phyloP scores from a whole-genome alignment of 768 basidiomycete genomes.

The Xerocomellus amylosporus region DNA sequence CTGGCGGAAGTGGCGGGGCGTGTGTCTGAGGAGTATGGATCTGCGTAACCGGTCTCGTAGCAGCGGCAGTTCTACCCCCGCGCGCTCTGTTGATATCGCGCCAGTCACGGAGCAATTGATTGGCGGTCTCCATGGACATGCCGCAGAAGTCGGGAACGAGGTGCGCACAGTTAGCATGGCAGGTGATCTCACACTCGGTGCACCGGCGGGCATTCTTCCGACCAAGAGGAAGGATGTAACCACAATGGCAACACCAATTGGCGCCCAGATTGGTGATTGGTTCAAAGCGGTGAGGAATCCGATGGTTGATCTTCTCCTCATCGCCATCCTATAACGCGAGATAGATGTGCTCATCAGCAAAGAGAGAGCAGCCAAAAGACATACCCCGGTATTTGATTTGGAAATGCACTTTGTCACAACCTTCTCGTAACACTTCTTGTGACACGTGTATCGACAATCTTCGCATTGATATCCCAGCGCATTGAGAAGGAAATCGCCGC shows the following conservation, averaged over 20 bases:
- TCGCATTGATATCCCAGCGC: constrained; percentile 99
- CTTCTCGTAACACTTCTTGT: constrained; percentile 98
- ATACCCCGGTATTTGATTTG: constrained; percentile 89
- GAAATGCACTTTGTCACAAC: constrained; percentile 99
- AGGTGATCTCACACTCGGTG: constrained; percentile 93
- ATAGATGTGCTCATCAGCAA: constrained; percentile 2
- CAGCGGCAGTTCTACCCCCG: constrained; percentile 38
- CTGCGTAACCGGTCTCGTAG: constrained; percentile 37
- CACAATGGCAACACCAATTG: constrained; percentile 99
- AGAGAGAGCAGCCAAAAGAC: constrained; percentile 2
- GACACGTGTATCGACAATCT: constrained; percentile 97
- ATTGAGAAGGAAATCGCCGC: constrained; percentile 95
- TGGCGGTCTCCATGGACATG: constrained; percentile 99
- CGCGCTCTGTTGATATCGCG: constrained; percentile 83
- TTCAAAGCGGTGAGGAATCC: constrained; percentile 98
- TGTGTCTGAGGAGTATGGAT: constrained; percentile 31
- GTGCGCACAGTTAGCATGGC: constrained; percentile 96
- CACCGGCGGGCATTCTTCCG: constrained; percentile 96
- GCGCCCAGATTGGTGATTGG: constrained; percentile 95
- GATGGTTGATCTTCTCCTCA: constrained; percentile 98
- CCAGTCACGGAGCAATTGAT: constrained; percentile 85
- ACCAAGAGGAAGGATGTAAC: constrained; percentile 95
- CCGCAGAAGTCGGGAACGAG: constrained; percentile 99
- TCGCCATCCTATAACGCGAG: constrained; percentile 70
- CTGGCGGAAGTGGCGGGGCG: constrained; percentile 33